Evolutionary conservation across 305 asterid genomes (phyloP), one percentile per base, ranked within the genome.

Genomic region (Euphrasia arctica): DNA sequence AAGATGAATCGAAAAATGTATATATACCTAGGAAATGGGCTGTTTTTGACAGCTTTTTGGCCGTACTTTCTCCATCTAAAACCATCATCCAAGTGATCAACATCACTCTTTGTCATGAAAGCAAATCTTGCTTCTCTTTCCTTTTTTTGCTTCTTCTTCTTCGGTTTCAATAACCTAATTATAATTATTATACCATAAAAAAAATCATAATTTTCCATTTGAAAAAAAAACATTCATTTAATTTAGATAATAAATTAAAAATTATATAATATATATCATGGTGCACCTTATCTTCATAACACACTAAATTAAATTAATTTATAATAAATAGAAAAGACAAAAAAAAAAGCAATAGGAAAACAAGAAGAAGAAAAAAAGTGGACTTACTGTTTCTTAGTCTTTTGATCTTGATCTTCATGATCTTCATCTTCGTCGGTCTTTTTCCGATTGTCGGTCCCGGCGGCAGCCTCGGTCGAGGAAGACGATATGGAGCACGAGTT

Each of bases 401-500:
- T 80, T 49, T 18, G 22, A 18, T 78, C 81, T 68, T 76, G 78
- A 70, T 84, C 79, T 22, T 25, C 59, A 54, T 7, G 29, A 0
- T 61, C 77, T 0, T 11, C 68, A 39, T 80, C 75, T 4, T 75
- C 82, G 3, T 22, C 63, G 11, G 41, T 27, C 59, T 72, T 77
- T 50, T 72, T 74, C 47, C 42, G 75, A 57, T 78, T 84, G 55
- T 75, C 83, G 66, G 69, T 80, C 0, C 70, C 73, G 9, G 80
- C 83, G 9, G 82, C 85, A 0, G 72, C 64, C 56, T 89, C 96
- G 18, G 77, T 78, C 0, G 97, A 89, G 0, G 95, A 80, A 0
- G 93, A 85, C 2, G 95, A 89, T n/a, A 87, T 64, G 1, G 92
- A 83, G 0, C 83, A 80, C 22, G 27, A 50, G 4, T 15, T 51